A percentile compares a stretch with the other conserved stretches of the same genome.
Evolutionary conservation across 2,329 filamentous ascomycete genomes (phyloP).

Genomic region (Septoria linicola): DNA sequence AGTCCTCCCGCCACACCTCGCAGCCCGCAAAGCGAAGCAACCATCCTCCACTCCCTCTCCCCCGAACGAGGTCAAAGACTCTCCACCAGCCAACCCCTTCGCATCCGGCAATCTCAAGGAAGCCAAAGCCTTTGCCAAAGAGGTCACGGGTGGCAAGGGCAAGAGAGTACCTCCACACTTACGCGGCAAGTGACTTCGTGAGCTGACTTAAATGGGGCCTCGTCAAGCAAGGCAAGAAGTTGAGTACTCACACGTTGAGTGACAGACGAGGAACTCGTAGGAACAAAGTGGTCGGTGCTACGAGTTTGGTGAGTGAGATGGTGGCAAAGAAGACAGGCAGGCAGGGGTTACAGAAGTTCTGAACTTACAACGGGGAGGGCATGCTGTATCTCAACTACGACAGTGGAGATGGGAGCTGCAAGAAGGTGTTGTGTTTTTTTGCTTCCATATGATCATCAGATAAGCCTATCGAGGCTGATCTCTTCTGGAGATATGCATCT

Average conservation of each 20-base stretch:
- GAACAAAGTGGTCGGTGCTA: not conserved
- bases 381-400: too few species aligned
- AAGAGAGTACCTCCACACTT: not conserved
- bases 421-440: too few species aligned
- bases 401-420: not conserved
- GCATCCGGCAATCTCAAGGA: not conserved
- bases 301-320: conserved; percentile 1
- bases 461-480: too few species aligned
- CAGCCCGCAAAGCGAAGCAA: too few species aligned
- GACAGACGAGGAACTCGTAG: not conserved
- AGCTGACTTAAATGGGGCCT: not conserved
- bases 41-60: too few species aligned
- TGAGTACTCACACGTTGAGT: too few species aligned
- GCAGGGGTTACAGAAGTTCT: not conserved
- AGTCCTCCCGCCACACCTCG: too few species aligned
- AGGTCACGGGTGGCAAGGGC: not conserved
- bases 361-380: not conserved
- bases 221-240: not conserved
- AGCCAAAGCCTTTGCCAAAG: not conserved
- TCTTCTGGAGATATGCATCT: too few species aligned
- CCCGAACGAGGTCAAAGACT: not conserved
- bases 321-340: not conserved
- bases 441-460: too few species aligned
- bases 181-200: not conserved
- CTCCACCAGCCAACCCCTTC: not conserved